Evolutionary conservation across 2,329 filamentous ascomycete genomes (phyloP), one percentile per base, ranked within the genome.

Genomic region (Epicoccum sorghinum): DNA sequence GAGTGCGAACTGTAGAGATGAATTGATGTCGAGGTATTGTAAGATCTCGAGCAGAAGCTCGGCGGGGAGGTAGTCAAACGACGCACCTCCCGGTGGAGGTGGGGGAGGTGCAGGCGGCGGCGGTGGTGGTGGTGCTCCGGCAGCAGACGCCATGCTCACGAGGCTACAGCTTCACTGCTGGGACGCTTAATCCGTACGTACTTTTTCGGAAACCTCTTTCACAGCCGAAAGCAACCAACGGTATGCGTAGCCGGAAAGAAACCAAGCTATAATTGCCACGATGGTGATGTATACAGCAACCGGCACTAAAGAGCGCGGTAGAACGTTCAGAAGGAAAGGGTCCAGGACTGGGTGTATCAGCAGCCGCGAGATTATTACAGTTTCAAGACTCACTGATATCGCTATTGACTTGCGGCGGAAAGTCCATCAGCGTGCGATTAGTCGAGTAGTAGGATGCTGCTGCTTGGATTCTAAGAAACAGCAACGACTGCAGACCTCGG

Each of bases 371-470:
- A 5, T 3, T 4, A 35, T 5, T n/a, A 12, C 10, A 22, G 6
- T 18, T 37, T 8, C 39, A 18, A n/a, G 12, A 56, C 76, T 53
- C 68, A 80, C 78, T 87, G 52, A 89, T 76, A 66, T 99, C 93
- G 46, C 89, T 89, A 47, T 86, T 79, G 4, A 98, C 91, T 0
- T 86, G 84, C 2, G 88, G 87, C 12, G 90, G 89, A 57, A 82
- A 68, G 43, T 79, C 75, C 93, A 98, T 98, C 66, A 96, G 82
- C 1, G 82, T 82, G 57, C 79, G 75, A 70, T 96, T 83, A 54
- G 86, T 82, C 9, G 90, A 89, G 75, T 90, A 96, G 78, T 93
- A 99, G 66, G 96, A 91, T 41, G 95, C 92, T 18, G 88, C 86
- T 12, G 92, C 85, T 59, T 83, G 81, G 47, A 98, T 80, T 58